Evolutionary conservation across 495 filamentous ascomycete species (phyloP).

Genomic region (Clohesyomyces aquaticus): DNA sequence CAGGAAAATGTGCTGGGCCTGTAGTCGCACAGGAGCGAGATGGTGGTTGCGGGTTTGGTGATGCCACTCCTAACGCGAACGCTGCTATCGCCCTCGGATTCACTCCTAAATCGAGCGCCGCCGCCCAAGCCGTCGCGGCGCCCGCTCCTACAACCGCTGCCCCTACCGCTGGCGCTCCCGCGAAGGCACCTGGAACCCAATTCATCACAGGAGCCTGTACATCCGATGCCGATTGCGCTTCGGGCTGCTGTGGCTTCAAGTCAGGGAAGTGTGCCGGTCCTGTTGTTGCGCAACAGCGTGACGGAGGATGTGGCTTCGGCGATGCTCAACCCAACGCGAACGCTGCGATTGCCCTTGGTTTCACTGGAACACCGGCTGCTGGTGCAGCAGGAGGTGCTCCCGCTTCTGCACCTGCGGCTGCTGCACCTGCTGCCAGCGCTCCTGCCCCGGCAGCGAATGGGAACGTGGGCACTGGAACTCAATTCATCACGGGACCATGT

Average conservation of each 20-base stretch:
- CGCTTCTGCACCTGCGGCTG: neutral
- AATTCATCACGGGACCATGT: slow-evolving; percentile 44
- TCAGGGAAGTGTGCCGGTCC: slow-evolving; percentile 44
- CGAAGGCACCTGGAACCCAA: slow-evolving; percentile 24
- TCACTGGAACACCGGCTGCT: neutral
- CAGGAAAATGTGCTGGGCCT: slow-evolving; percentile 42
- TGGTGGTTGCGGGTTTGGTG: slow-evolving; percentile 46
- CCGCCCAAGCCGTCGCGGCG: slow-evolving; percentile 2
- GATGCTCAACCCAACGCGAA: slow-evolving; percentile 37
- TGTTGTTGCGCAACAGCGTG: slow-evolving; percentile 46
- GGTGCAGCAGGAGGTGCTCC: neutral
- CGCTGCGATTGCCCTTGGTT: slow-evolving; percentile 40
- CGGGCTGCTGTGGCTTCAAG: slow-evolving; percentile 41
- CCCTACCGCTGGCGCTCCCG: slow-evolving; percentile 2
- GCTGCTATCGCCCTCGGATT: slow-evolving; percentile 37
- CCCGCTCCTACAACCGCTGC: slow-evolving; percentile 10
- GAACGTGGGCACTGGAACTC: slow-evolving; percentile 19
- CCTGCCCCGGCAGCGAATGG: slow-evolving; percentile 1
- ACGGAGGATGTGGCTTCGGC: slow-evolving; percentile 48
- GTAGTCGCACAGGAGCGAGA: slow-evolving; percentile 45
- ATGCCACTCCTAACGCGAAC: slow-evolving; percentile 42
- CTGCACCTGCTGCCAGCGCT: slow-evolving; percentile 8
- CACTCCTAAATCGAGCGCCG: neutral
- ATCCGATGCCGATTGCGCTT: slow-evolving; percentile 40
- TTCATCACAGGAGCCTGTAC: slow-evolving; percentile 44